Conservation (phyloP, 179 eudicot species). For the Silene noctiflora region DNA sequence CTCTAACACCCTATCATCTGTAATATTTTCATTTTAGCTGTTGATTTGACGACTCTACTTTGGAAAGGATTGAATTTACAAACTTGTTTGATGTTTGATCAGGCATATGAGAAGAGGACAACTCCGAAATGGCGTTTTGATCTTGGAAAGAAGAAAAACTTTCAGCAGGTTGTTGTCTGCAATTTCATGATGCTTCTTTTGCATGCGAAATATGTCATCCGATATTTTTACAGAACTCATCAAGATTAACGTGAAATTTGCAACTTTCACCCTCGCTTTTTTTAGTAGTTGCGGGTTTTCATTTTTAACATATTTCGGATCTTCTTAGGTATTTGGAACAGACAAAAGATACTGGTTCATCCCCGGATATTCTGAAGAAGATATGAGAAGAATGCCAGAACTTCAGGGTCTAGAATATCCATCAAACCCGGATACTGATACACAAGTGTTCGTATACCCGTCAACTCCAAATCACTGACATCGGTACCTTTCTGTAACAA, state of each 20-base stretch:
- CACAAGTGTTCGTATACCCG: slow-evolving; percentile 46
- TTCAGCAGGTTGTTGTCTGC: slow-evolving; percentile 64
- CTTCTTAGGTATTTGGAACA: slow-evolving; percentile 69
- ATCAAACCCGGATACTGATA: slow-evolving; percentile 67
- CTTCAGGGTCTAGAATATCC: slow-evolving; percentile 93
- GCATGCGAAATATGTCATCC: no score
- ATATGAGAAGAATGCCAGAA: slow-evolving; percentile 73
- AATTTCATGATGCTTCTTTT: no score
- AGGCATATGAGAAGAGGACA: slow-evolving; percentile 96
- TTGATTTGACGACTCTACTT: background rate
- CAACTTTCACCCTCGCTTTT: no score
- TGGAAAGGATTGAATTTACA: background rate
- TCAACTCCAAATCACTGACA: slow-evolving; percentile 20
- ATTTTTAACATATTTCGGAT: background rate
- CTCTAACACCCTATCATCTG: no score
- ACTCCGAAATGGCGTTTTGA: slow-evolving; percentile 87
- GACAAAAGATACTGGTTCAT: slow-evolving; percentile 74
- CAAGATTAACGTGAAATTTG: no score
- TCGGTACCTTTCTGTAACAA: background rate
- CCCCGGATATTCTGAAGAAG: slow-evolving; percentile 85
- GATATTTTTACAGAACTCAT: no score
- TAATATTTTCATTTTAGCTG: background rate
- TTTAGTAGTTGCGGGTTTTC: background rate
- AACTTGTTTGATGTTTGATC: slow-evolving; percentile 18
- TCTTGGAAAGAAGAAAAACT: slow-evolving; percentile 90